These are phyloP conservation scores for Leccinum fallax DNA, from an alignment of 1,284 basidiomycete species.

Conservation along the genomic window DNA sequence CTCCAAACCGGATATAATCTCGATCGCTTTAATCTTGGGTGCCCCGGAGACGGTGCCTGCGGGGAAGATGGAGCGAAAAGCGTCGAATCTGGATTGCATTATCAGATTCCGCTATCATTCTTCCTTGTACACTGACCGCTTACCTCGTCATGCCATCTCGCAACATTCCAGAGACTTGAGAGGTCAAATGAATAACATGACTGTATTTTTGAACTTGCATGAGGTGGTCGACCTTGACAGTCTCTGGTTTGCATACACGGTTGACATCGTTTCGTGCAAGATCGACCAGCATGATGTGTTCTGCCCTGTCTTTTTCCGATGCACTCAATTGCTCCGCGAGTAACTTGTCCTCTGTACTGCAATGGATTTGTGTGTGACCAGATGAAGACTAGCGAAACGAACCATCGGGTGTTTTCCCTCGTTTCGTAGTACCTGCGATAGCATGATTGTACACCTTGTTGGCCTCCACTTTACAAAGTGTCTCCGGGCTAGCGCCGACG, in stretches of 20 bases:
- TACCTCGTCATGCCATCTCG: constrained; percentile 85
- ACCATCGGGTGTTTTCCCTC: constrained; percentile 88
- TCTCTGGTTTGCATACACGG: constrained; percentile 92
- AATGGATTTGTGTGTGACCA: constrained; percentile 9
- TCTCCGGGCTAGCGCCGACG: constrained; percentile 97
- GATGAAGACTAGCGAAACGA: constrained; percentile 27
- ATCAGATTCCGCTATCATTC: neutral
- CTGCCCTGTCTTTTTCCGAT: constrained; percentile 95
- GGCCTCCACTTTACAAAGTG: constrained; percentile 92
- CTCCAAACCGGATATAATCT: constrained; percentile 88
- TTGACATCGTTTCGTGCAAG: constrained; percentile 99
- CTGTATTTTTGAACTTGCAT: constrained; percentile 97
- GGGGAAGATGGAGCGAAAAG: constrained; percentile 98
- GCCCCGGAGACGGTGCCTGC: constrained; percentile 99
- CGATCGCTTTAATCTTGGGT: constrained; percentile 98
- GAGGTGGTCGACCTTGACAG: constrained; percentile 94
- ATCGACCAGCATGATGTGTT: constrained; percentile 99
- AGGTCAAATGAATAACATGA: constrained; percentile 98
- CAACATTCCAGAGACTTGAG: constrained; percentile 89
- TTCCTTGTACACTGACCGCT: constrained; percentile 3
- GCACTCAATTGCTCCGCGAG: constrained; percentile 75
- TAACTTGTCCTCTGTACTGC: constrained; percentile 76
- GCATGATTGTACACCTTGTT: constrained; percentile 97
- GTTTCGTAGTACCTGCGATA: constrained; percentile 92
- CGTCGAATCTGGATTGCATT: constrained; percentile 76